Evolutionary conservation across 768 basidiomycete species (phyloP).

Genomic region (Lactarius vividus): DNA sequence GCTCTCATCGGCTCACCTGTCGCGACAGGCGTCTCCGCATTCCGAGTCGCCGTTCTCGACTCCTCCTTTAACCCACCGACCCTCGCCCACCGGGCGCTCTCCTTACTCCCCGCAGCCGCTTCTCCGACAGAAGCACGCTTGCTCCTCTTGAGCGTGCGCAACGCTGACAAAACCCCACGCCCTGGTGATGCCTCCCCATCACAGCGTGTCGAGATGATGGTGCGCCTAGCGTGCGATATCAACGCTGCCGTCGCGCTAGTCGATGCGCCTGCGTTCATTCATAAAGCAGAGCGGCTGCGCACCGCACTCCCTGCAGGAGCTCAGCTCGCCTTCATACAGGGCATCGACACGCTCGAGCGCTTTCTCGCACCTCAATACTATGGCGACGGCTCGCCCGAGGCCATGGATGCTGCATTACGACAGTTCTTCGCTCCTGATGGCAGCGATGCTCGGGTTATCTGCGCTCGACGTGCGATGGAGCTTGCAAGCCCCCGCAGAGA

Average conservation of each 20-base stretch:
- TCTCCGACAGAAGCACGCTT: slow-evolving; percentile 64
- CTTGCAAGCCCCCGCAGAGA: slow-evolving; percentile 28
- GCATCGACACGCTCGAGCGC: slow-evolving; percentile 82
- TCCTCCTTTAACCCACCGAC: slow-evolving; percentile 95
- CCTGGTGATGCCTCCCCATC: slow-evolving; percentile 66
- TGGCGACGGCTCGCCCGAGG: slow-evolving; percentile 36
- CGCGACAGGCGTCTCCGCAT: slow-evolving; percentile 6
- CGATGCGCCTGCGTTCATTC: slow-evolving; percentile 85
- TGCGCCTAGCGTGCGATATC: slow-evolving; percentile 55
- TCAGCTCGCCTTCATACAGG: slow-evolving; percentile 69
- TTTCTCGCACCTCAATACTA: slow-evolving; percentile 80
- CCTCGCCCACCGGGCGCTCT: slow-evolving; percentile 76
- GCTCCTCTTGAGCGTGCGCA: slow-evolving; percentile 78
- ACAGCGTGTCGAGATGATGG: slow-evolving; percentile 90
- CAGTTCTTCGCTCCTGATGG: slow-evolving; percentile 56
- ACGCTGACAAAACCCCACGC: slow-evolving; percentile 79
- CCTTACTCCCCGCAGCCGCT: slow-evolving; percentile 31
- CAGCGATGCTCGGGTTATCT: slow-evolving; percentile 62
- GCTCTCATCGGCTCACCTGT: slow-evolving; percentile 22
- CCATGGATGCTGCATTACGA: slow-evolving; percentile 55
- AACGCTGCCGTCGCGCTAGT: slow-evolving; percentile 73
- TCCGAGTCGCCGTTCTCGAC: slow-evolving; percentile 75
- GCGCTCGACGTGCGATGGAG: slow-evolving; percentile 51
- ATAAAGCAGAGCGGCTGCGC: slow-evolving; percentile 65
- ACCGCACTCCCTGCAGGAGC: slow-evolving; percentile 46